Percentiles rank a stretch among this genome's conserved stretches.
phyloP scores from a whole-genome alignment of 305 asterid species.

The Andrographis paniculata region DNA sequence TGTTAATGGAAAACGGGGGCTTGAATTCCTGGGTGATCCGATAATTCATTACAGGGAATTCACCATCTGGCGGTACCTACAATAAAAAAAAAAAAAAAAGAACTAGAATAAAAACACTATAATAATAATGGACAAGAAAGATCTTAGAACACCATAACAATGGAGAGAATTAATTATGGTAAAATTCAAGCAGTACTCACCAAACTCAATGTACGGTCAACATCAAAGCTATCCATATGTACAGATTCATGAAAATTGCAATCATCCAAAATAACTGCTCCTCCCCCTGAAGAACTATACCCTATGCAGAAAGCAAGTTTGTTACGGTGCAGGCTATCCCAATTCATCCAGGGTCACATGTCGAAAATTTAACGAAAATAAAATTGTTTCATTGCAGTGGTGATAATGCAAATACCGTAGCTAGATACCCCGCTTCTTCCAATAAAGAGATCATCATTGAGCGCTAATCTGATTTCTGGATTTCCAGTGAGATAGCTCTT shows the following conservation, averaged over 20 bases:
- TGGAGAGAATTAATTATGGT: constrained; percentile 13
- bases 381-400: constrained; percentile 5
- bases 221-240: constrained; percentile 87
- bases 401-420: constrained; percentile 46
- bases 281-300: constrained; percentile 81
- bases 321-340: constrained; percentile 13
- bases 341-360: constrained; percentile 6
- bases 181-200: constrained; percentile 35
- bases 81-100: constrained; percentile 25
- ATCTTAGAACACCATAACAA: constrained; percentile 17
- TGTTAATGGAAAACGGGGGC: constrained; percentile 85
- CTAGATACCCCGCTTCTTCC: constrained; percentile 66
- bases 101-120: constrained; percentile 12
- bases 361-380: constrained; percentile 6
- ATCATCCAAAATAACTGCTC: constrained; percentile 89
- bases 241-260: constrained; percentile 99
- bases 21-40: constrained; percentile 99
- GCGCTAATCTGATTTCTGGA: constrained; percentile 96
- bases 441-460: constrained; percentile 81
- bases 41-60: constrained; percentile 98
- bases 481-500: constrained; percentile 96
- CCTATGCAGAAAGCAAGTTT: constrained; percentile 31
- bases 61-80: constrained; percentile 99
- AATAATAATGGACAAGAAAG: constrained; percentile 4
- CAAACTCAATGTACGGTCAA: constrained; percentile 84